Conservation (phyloP, 202 grass and related monocot genomes). For the Elaeis oleifera region DNA sequence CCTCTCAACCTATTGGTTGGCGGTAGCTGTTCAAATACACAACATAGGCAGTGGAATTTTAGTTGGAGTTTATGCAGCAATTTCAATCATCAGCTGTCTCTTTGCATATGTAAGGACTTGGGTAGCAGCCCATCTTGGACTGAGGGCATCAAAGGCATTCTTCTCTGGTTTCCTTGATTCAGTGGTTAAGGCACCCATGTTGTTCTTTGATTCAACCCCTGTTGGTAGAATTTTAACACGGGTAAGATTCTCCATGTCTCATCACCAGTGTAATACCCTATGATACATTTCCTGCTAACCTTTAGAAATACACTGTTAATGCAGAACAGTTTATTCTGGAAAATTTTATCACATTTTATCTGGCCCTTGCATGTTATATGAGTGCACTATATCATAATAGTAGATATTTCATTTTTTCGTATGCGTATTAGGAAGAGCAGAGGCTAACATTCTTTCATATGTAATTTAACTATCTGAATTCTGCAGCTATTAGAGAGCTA, state of each 20-base stretch:
- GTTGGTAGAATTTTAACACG: conserved; percentile 86
- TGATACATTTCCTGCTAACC: background rate
- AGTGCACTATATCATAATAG: too few species aligned
- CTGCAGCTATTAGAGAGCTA: too few species aligned
- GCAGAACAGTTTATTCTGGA: too few species aligned
- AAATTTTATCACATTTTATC: too few species aligned
- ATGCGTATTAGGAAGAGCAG: too few species aligned
- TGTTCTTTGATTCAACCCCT: conserved; percentile 88
- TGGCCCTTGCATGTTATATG: too few species aligned
- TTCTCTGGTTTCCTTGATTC: conserved; percentile 71
- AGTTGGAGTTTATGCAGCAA: conserved; percentile 65
- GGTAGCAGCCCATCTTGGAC: conserved; percentile 41
- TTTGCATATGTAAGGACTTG: conserved; percentile 61
- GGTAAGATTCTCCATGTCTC: conserved; percentile 31
- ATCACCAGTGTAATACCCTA: too few species aligned
- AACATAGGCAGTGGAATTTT: conserved; percentile 43
- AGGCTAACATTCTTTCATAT: too few species aligned
- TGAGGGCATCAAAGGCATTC: conserved; percentile 77
- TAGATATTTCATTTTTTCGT: too few species aligned
- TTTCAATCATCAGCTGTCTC: conserved; percentile 55
- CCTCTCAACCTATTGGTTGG: conserved; percentile 69
- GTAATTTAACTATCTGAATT: too few species aligned
- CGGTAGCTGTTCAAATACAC: conserved; percentile 54
- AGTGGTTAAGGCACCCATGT: conserved; percentile 82
- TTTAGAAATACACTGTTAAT: background rate